Evolutionary conservation across 2,329 filamentous ascomycete genomes (phyloP).

Genomic region (Fonsecaea monophora): DNA sequence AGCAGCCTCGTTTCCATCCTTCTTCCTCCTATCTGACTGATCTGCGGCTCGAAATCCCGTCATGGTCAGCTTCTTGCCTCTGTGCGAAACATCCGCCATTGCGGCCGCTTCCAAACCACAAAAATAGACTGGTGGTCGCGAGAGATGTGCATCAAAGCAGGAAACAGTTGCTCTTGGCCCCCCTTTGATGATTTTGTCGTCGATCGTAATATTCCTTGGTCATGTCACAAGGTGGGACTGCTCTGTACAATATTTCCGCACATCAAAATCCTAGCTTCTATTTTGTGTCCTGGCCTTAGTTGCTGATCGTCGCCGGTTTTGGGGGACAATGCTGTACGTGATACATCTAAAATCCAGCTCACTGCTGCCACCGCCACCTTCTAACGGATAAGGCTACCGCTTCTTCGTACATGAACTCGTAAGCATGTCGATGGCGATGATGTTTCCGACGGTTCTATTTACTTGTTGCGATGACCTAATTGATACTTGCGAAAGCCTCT

Average conservation of each 20-base stretch:
- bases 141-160: background rate
- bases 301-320: background rate
- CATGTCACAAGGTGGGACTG: background rate
- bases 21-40: constrained; percentile 1
- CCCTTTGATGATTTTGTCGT: background rate
- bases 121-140: background rate
- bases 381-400: background rate
- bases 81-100: background rate
- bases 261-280: background rate
- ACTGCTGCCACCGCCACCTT: background rate
- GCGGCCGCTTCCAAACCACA: background rate
- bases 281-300: background rate
- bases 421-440: background rate
- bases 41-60: background rate
- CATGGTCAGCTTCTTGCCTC: background rate
- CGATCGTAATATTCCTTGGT: background rate
- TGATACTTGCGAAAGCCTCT: background rate
- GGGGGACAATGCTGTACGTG: background rate
- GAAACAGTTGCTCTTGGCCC: background rate
- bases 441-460: background rate
- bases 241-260: background rate
- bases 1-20: background rate
- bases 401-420: background rate
- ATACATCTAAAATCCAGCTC: background rate
- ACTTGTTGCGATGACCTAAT: background rate